phyloP scores from a whole-genome alignment of 352 stramenopile genomes.

The Peronospora farinosa region DNA sequence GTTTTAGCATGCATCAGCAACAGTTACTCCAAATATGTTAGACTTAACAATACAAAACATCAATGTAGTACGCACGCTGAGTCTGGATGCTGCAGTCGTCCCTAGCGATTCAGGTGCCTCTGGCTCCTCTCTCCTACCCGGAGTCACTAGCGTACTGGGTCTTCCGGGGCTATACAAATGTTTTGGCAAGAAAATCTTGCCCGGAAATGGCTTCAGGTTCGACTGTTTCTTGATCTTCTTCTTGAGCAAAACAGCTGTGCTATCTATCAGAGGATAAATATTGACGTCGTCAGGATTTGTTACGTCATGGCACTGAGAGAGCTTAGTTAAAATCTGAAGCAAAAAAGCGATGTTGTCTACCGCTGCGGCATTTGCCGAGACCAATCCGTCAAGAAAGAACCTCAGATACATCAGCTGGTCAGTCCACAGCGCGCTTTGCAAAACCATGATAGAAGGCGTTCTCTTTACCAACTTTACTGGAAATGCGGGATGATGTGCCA shows the following conservation, averaged over 20 bases:
- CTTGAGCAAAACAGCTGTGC: slow-evolving; percentile 48
- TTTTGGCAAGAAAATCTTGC: slow-evolving; percentile 78
- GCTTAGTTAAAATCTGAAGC: slow-evolving; percentile 71
- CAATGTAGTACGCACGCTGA: slow-evolving; percentile 38
- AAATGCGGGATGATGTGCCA: slow-evolving; percentile 73
- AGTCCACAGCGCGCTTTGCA: slow-evolving; percentile 46
- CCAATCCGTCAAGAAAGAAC: slow-evolving; percentile 72
- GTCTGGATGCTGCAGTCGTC: slow-evolving; percentile 13
- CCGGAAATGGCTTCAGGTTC: slow-evolving; percentile 77
- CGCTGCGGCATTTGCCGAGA: slow-evolving; percentile 43
- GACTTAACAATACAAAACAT: neutral
- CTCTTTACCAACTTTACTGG: slow-evolving; percentile 34
- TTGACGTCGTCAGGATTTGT: slow-evolving; percentile 29
- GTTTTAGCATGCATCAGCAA: slow-evolving; percentile 7
- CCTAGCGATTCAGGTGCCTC: slow-evolving; percentile 22
- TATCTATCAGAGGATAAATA: slow-evolving; percentile 68
- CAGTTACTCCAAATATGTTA: slow-evolving; percentile 3
- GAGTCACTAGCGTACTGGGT: slow-evolving; percentile 15
- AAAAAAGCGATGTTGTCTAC: slow-evolving; percentile 84
- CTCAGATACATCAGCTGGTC: slow-evolving; percentile 48
- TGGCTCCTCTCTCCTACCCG: slow-evolving; percentile 21
- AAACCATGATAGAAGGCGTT: slow-evolving; percentile 22
- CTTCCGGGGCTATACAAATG: slow-evolving; percentile 44
- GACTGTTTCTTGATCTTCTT: slow-evolving; percentile 83
- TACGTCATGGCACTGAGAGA: slow-evolving; percentile 68